These are phyloP conservation scores for Mortierella sp. DNA, from an alignment of 371 early-diverging fungal species.

Conservation along the genomic window DNA sequence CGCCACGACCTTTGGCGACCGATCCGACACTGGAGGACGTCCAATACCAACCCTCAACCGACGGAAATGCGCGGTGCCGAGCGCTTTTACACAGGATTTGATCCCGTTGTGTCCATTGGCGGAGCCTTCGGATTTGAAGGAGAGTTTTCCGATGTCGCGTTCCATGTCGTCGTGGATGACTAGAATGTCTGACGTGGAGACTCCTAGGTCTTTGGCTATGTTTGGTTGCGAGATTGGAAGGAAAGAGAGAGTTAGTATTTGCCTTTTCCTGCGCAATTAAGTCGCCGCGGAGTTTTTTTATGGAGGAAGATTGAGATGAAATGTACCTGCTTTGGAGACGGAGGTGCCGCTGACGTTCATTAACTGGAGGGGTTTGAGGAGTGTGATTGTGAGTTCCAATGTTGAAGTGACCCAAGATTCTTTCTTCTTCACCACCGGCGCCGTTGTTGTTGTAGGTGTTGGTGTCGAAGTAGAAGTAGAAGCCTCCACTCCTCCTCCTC, in stretches of 20 bases:
- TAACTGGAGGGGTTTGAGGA: slow-evolving; percentile 73
- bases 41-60: slow-evolving; percentile 79
- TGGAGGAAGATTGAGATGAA: not conserved
- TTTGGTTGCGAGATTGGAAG: not conserved
- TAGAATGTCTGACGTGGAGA: slow-evolving; percentile 60
- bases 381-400: slow-evolving; percentile 60
- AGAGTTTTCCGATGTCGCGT: slow-evolving; percentile 73
- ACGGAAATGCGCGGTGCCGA: slow-evolving; percentile 68
- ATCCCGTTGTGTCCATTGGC: slow-evolving; percentile 85
- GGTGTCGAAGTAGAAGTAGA: not conserved
- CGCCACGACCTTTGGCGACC: slow-evolving; percentile 65
- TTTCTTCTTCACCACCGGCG: slow-evolving; percentile 1
- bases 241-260: not conserved
- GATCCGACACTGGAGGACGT: slow-evolving; percentile 64
- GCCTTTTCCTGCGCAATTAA: not conserved
- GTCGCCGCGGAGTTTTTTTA: not conserved
- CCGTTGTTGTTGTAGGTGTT: not conserved
- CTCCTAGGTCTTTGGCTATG: slow-evolving; percentile 60
- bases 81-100: slow-evolving; percentile 71
- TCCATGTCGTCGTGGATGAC: slow-evolving; percentile 88
- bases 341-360: slow-evolving; percentile 83
- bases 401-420: slow-evolving; percentile 34
- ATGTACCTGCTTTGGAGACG: slow-evolving; percentile 77
- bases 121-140: slow-evolving; percentile 72
- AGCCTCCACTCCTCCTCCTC: not conserved